A percentile compares a stretch with the other conserved stretches of the same genome.
These are phyloP conservation scores for Trichoderma asperellum DNA, from an alignment of 2,329 filamentous ascomycete genomes.

Conservation along the genomic window DNA sequence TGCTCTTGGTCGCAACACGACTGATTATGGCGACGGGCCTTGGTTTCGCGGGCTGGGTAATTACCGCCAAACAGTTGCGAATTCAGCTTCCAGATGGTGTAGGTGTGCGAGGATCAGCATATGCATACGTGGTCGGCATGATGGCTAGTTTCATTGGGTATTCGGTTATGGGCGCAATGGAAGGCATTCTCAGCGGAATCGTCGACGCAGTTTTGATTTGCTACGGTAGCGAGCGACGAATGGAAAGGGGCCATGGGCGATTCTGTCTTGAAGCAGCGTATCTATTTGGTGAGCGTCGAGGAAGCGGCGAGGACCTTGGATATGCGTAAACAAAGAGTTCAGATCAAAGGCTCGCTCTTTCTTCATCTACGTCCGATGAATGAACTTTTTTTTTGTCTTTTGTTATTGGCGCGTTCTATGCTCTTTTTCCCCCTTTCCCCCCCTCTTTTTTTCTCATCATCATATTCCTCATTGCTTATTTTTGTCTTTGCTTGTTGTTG, in stretches of 20 bases:
- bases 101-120: constrained; percentile 76
- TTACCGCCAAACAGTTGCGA: constrained; percentile 78
- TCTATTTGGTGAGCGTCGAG: constrained; percentile 73
- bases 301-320: constrained; percentile 36
- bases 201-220: constrained; percentile 89
- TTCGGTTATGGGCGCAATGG: constrained; percentile 88
- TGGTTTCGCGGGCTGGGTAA: constrained; percentile 96
- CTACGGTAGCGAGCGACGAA: constrained; percentile 85
- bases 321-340: constrained; percentile 31
- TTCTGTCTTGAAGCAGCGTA: constrained; percentile 93
- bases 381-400: background rate
- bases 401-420: background rate
- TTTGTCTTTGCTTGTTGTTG: background rate
- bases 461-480: background rate
- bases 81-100: constrained; percentile 59
- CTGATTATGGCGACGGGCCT: constrained; percentile 89
- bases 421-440: background rate
- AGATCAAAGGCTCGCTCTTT: background rate
- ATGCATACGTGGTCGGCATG: constrained; percentile 91
- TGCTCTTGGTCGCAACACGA: constrained; percentile 86
- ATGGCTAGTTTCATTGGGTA: constrained; percentile 95
- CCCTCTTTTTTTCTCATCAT: background rate
- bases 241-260: constrained; percentile 67
- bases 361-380: constrained; percentile 3
- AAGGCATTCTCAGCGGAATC: constrained; percentile 83